Evolutionary conservation across 352 stramenopile species (phyloP), one percentile per base, ranked within the genome.

Genomic region (Phytophthora pisi): DNA sequence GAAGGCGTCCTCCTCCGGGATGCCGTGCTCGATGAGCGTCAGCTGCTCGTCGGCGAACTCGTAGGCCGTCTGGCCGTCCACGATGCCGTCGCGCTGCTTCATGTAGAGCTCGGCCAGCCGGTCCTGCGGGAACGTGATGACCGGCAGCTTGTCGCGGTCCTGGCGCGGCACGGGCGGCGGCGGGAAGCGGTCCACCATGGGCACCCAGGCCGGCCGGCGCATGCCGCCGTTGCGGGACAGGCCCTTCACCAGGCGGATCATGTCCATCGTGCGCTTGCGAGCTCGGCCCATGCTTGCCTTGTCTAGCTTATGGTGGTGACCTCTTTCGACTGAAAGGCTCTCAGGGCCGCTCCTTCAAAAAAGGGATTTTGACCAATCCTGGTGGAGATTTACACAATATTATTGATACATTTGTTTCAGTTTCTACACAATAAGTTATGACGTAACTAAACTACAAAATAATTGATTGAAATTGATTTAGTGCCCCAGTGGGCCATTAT

Each of bases 41-140:
- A 95, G 69, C 64, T 95, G 87, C 57, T 95, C 87, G 64, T 95
- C 87, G 4, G 87, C 87, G 66, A 95, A 95, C 65, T 95, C 87
- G 75, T 93, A 93, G 43, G 87, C 87, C 9, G 87, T 95, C 72
- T 93, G 85, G 59, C 73, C 72, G 66, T 95, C 87, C 36, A 89
- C 77, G 28, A 91, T 64, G 38, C 82, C 85, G 28, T 88, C 71
- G 61, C 82, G 81, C 61, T 82, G 72, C 70, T 87, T 88, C 76
- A 93, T 86, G 72, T 95, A 95, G 31, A 95, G 68, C 61, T 92
- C 84, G 15, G 87, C 87, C 47, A 95, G 77, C 60, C 87, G 84
- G 71, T 95, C 87, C 74, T 95, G 87, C 26, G 87, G 87, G 74
- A 95, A 95, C 74, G 74, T 88, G 74, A 95, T 91, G 45, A 89